Percentiles rank a stretch among this genome's conserved stretches.
Evolutionary conservation across 2,329 filamentous ascomycete species (phyloP).

Genomic region (Ascochyta koolunga): DNA sequence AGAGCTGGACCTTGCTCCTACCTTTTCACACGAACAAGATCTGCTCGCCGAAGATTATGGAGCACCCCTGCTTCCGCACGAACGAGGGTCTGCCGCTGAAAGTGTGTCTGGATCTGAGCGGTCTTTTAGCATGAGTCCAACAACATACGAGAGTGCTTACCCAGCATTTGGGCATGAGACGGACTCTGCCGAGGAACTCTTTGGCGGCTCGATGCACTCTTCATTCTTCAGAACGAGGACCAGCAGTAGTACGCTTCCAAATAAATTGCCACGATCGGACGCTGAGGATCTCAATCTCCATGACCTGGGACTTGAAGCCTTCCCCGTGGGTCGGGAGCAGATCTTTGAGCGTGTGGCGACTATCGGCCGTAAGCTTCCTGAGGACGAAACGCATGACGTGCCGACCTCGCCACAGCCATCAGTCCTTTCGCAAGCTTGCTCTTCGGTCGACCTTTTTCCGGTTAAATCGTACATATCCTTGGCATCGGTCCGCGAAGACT

Average conservation of each 20-base stretch:
- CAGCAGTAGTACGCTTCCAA: conserved; percentile 33
- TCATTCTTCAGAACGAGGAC: conserved; percentile 28
- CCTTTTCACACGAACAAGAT: conserved; percentile 15
- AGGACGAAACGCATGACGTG: conserved; percentile 29
- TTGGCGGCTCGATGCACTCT: conserved; percentile 14
- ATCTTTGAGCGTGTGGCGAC: conserved; percentile 38
- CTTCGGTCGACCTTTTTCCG: conserved; percentile 36
- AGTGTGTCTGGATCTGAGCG: conserved; percentile 24
- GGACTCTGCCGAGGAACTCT: conserved; percentile 14
- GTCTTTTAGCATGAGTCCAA: conserved; percentile 16
- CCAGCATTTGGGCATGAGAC: conserved; percentile 21
- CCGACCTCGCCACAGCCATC: conserved; percentile 32
- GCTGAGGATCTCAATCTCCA: conserved; percentile 36
- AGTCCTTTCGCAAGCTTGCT: conserved; percentile 37
- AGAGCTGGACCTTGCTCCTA: conserved; percentile 13
- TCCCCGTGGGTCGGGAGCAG: conserved; percentile 35
- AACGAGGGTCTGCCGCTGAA: conserved; percentile 20
- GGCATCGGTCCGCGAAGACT: conserved; percentile 37
- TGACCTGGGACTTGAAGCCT: conserved; percentile 37
- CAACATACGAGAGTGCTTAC: conserved; percentile 6
- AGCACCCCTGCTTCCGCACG: conserved; percentile 31
- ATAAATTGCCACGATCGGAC: conserved; percentile 36
- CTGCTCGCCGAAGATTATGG: conserved; percentile 12
- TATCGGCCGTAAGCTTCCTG: conserved; percentile 33
- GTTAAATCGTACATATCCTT: conserved; percentile 37